These are phyloP conservation scores for Rhodotorula babjevae DNA, from an alignment of 768 basidiomycete genomes.

Conservation along the genomic window DNA sequence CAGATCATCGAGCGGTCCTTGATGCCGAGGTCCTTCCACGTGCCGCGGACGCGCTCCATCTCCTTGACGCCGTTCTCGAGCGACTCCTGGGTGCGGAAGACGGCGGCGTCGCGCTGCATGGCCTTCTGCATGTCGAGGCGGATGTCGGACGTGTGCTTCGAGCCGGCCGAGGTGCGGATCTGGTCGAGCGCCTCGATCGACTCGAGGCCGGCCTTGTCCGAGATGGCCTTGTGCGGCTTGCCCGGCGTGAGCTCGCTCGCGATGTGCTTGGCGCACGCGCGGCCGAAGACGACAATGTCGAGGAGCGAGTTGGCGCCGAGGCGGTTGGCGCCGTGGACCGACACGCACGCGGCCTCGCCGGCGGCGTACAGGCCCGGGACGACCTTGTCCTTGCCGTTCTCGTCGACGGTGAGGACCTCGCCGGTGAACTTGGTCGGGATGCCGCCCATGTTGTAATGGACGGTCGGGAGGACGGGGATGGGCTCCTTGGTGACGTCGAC, in stretches of 20 bases:
- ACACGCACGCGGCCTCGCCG: slow-evolving; percentile 97
- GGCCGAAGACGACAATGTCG: slow-evolving; percentile 98
- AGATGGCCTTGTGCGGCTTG: slow-evolving; percentile 80
- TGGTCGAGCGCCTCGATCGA: slow-evolving; percentile 84
- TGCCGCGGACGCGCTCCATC: slow-evolving; percentile 77
- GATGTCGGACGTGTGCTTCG: slow-evolving; percentile 80
- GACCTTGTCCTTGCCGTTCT: slow-evolving; percentile 83
- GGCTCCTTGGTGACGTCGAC: slow-evolving; percentile 99
- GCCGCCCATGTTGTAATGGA: slow-evolving; percentile 71
- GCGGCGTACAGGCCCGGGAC: slow-evolving; percentile 98
- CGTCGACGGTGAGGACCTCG: slow-evolving; percentile 83
- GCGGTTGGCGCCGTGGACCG: slow-evolving; percentile 98
- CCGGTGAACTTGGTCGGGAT: slow-evolving; percentile 98
- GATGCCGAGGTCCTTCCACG: slow-evolving; percentile 84
- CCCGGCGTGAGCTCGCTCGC: slow-evolving; percentile 82
- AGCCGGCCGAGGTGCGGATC: slow-evolving; percentile 75
- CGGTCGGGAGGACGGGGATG: slow-evolving; percentile 95
- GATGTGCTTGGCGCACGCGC: slow-evolving; percentile 98
- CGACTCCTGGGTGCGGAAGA: slow-evolving; percentile 70
- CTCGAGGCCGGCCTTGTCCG: slow-evolving; percentile 75
- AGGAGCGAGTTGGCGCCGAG: slow-evolving; percentile 98
- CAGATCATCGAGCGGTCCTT: slow-evolving; percentile 99
- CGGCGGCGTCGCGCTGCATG: slow-evolving; percentile 87
- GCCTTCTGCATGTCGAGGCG: slow-evolving; percentile 97
- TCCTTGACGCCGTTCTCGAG: slow-evolving; percentile 90